Evolutionary conservation across 2,329 filamentous ascomycete species (phyloP).

Genomic region (Ophiosphaerella narmari): DNA sequence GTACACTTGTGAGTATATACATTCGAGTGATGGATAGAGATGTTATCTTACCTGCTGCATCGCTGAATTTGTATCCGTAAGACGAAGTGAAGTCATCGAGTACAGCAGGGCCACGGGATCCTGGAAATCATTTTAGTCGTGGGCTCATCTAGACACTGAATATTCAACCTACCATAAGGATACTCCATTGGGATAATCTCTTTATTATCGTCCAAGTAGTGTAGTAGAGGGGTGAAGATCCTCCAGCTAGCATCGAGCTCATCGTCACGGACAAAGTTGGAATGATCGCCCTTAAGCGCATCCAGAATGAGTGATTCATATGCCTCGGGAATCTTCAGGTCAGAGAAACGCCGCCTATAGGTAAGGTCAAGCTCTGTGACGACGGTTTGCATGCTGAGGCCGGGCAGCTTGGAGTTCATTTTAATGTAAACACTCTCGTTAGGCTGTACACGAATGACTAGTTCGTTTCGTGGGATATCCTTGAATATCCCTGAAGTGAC

Average conservation of each 20-base stretch:
- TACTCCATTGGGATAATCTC: conserved; percentile 99
- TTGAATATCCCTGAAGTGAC: conserved; percentile 99
- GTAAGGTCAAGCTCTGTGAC: conserved; percentile 98
- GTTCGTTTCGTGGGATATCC: conserved; percentile 98
- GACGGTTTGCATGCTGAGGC: conserved; percentile 98
- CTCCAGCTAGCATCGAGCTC: conserved; percentile 98
- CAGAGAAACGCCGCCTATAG: conserved; percentile 96
- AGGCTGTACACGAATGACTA: conserved; percentile 98
- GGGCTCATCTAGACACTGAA: conserved; percentile 2
- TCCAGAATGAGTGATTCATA: conserved; percentile 98
- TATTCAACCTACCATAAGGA: conserved; percentile 78
- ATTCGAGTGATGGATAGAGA: conserved; percentile 10
- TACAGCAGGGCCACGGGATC: conserved; percentile 93
- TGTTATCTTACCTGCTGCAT: conserved; percentile 70
- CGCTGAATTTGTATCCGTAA: conserved; percentile 98
- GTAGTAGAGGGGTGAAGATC: conserved; percentile 94
- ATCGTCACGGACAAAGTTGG: conserved; percentile 73
- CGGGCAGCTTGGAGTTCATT: conserved; percentile 99
- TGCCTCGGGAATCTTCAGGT: conserved; percentile 98
- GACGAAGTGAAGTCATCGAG: conserved; percentile 97
- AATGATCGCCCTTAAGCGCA: conserved; percentile 98
- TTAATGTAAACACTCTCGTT: conserved; percentile 99
- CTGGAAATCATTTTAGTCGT: conserved; percentile 55
- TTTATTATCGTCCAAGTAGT: conserved; percentile 99
- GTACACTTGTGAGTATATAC: conserved; percentile 18